phyloP scores from a whole-genome alignment of 495 filamentous ascomycete genomes.

The Thermothielavioides terrestris region DNA sequence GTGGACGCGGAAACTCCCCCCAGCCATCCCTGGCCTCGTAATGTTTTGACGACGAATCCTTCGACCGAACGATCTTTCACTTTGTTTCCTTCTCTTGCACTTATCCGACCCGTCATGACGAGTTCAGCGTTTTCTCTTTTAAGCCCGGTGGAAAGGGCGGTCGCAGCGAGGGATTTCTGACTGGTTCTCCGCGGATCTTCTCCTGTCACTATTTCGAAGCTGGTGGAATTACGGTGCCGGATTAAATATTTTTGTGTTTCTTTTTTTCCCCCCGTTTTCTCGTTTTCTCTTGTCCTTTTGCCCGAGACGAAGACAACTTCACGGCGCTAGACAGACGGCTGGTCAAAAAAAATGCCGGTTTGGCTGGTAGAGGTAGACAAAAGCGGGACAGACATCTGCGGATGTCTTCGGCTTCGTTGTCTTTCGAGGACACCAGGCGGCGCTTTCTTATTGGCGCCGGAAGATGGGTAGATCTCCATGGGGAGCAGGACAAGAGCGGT shows the following conservation, averaged over 20 bases:
- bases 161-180: no score
- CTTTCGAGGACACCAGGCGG: slow-evolving; percentile 19
- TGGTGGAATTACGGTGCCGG: background rate
- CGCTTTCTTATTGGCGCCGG: background rate
- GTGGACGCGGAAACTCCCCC: slow-evolving; percentile 1
- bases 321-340: background rate
- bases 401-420: slow-evolving; percentile 10
- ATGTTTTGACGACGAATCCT: slow-evolving; percentile 13
- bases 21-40: slow-evolving; percentile 28
- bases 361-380: slow-evolving; percentile 21
- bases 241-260: no score
- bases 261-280: background rate
- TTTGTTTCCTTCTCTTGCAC: slow-evolving; percentile 8
- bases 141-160: background rate
- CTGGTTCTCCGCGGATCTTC: background rate
- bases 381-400: slow-evolving; percentile 2
- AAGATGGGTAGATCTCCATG: background rate
- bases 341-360: background rate
- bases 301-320: background rate
- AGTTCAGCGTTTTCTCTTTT: background rate
- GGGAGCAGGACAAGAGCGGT: background rate
- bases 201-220: background rate
- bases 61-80: background rate
- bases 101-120: background rate
- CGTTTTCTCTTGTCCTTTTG: background rate